Conservation (phyloP, 768 basidiomycete genomes). For the Amanita molliuscula region DNA sequence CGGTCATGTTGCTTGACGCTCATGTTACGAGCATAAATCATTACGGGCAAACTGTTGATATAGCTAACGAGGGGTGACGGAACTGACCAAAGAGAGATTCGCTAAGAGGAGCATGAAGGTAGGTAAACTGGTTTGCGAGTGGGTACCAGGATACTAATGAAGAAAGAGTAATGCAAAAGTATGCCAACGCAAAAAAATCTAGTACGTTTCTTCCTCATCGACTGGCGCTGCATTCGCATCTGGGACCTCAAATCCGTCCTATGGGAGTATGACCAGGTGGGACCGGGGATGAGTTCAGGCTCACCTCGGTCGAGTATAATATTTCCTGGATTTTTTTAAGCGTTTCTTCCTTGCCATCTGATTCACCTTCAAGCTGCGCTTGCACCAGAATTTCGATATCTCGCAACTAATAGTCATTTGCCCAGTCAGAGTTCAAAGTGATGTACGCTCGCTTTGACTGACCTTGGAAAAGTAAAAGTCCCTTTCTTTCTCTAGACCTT, state of each 20-base stretch:
- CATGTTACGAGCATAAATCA: not conserved
- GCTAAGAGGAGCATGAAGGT: not conserved
- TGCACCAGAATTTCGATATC: slow-evolving; percentile 95
- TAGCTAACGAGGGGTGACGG: not conserved
- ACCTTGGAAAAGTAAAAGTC: slow-evolving; percentile 99
- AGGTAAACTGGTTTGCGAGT: not conserved
- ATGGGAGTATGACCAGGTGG: slow-evolving; percentile 6
- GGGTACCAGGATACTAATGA: slow-evolving; percentile 7
- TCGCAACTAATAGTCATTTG: slow-evolving; percentile 49
- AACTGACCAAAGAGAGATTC: not conserved
- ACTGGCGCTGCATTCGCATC: slow-evolving; percentile 34
- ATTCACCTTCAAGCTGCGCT: slow-evolving; percentile 57
- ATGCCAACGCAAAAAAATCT: not conserved
- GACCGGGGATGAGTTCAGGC: slow-evolving; percentile 13
- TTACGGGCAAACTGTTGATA: not conserved
- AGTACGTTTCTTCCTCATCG: slow-evolving; percentile 82
- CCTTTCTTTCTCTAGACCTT: slow-evolving; percentile 92
- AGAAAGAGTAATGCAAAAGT: not conserved
- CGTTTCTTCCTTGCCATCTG: slow-evolving; percentile 39
- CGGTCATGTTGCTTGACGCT: too few relatives aligned
- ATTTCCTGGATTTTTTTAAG: slow-evolving; percentile 84
- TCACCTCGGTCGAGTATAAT: slow-evolving; percentile 88
- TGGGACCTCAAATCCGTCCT: slow-evolving; percentile 94
- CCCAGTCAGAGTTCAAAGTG: not conserved
- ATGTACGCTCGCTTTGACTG: slow-evolving; percentile 11